Evolutionary conservation across 805 yeast genomes (phyloP), one percentile per base, ranked within the genome.

Genomic region (Candida tallmaniae): DNA sequence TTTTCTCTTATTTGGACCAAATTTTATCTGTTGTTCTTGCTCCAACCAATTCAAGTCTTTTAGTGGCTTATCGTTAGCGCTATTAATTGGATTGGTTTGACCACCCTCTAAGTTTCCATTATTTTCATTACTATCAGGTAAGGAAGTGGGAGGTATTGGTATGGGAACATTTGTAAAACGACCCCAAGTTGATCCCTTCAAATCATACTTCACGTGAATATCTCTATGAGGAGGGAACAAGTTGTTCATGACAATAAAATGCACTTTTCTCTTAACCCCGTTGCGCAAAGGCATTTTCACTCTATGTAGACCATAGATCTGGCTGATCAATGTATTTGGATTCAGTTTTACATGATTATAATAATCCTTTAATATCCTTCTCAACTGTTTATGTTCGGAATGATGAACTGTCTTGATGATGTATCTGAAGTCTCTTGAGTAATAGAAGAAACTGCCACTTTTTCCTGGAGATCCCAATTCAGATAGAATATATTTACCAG

Each of bases 401-500:
- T 85, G 95, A 54, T 86, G 97, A 36, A 93, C 88, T 0, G 99
- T 93, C 57, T 93, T 93, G 60, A 93, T 94, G 53, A 93, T 93
- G 61, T 85, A 93, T 43, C 90, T 74, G 62, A 81, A 89, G 62
- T 94, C 98, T 41, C 96, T 68, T 5, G 97, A 87, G 58, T 84
- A 94, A 64, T 93, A 93, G 54, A 93, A 93, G 52, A 90, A 90
- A 0, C 96, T 87, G 0, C 98, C 98, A 51, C 95, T 83, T 57
- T 93, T 93, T 3, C 98, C 98, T 0, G 97, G 97, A 2, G 97
- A 88, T 14, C 90, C 95, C 44, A 88, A 66, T 60, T 90, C 97
- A 18, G 93, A 83, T 24, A 93, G 72, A 42, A 93, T 84, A 52
- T 90, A 90, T 56, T 88, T 88, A 14, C 96, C 90, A 0, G 97